These are phyloP conservation scores for Uronychia setigera DNA, from an alignment of 73 alveolate genomes.

Conservation along the genomic window DNA sequence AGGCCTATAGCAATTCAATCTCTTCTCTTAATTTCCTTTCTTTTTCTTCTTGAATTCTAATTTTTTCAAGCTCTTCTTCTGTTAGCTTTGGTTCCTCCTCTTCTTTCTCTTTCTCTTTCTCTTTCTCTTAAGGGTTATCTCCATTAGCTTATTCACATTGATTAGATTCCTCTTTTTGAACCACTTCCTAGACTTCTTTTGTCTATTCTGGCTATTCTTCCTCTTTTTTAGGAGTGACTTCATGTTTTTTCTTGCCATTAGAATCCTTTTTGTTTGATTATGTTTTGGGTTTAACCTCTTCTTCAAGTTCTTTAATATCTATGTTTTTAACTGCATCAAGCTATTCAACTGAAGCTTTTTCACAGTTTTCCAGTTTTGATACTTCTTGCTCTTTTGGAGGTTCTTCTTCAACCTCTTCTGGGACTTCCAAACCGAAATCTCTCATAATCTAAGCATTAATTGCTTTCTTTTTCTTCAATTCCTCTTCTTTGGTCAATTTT, in stretches of 20 bases:
- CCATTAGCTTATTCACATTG: background rate
- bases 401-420: constrained; percentile 10
- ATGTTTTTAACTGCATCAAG: too few species aligned
- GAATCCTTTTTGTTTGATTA: background rate
- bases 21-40: constrained; percentile 8
- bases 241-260: background rate
- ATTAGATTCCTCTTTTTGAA: background rate
- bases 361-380: too few species aligned
- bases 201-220: background rate
- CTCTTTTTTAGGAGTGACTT: background rate
- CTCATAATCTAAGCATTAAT: background rate
- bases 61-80: background rate
- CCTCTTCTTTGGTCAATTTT: constrained; percentile 4
- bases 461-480: background rate
- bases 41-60: constrained; percentile 4
- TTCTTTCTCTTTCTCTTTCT: background rate
- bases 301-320: background rate
- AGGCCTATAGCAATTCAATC: constrained; percentile 14
- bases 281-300: background rate
- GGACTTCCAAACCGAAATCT: constrained; percentile 5
- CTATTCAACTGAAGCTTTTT: too few species aligned
- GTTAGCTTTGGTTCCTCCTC: constrained; percentile 8
- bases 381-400: background rate
- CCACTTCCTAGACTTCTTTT: background rate
- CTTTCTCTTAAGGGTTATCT: background rate